These are phyloP conservation scores for Aspergillus sp. DNA, from an alignment of 2,329 filamentous ascomycete genomes.

Conservation along the genomic window DNA sequence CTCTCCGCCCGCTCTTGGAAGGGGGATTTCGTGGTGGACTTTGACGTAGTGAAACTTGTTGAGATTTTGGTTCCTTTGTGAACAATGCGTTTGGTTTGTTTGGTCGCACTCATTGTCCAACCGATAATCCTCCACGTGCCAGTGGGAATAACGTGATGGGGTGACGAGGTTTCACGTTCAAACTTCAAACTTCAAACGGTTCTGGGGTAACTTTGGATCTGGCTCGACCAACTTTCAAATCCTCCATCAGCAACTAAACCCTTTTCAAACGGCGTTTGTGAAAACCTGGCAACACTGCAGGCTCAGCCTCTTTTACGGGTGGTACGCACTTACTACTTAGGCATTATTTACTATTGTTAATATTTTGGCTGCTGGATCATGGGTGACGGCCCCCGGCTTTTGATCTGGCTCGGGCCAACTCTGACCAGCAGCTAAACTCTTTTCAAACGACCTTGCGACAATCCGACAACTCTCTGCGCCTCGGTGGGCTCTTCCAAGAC, in stretches of 20 bases:
- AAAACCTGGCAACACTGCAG: too few relatives aligned
- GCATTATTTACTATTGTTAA: too few relatives aligned
- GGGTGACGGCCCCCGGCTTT: too few relatives aligned
- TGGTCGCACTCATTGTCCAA: not conserved
- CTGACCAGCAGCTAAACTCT: not conserved
- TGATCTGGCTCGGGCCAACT: not conserved
- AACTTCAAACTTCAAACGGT: not conserved
- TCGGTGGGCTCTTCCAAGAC: not conserved
- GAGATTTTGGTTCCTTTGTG: not conserved
- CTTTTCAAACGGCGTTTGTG: too few relatives aligned
- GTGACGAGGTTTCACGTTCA: not conserved
- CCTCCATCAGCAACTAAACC: too few relatives aligned
- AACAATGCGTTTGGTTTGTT: not conserved
- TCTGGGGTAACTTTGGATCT: not conserved
- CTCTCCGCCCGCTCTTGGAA: not conserved
- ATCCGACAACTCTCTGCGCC: not conserved
- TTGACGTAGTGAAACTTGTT: not conserved
- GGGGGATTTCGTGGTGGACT: not conserved
- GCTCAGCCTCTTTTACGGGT: too few relatives aligned
- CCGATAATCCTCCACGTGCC: not conserved
- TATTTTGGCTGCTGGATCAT: too few relatives aligned
- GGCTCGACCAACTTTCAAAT: not conserved
- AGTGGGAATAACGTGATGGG: not conserved
- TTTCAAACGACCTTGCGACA: slow-evolving; percentile 9
- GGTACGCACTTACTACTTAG: too few relatives aligned